phyloP scores from a whole-genome alignment of 2,329 filamentous ascomycete genomes.

The Penicillium polonicum region DNA sequence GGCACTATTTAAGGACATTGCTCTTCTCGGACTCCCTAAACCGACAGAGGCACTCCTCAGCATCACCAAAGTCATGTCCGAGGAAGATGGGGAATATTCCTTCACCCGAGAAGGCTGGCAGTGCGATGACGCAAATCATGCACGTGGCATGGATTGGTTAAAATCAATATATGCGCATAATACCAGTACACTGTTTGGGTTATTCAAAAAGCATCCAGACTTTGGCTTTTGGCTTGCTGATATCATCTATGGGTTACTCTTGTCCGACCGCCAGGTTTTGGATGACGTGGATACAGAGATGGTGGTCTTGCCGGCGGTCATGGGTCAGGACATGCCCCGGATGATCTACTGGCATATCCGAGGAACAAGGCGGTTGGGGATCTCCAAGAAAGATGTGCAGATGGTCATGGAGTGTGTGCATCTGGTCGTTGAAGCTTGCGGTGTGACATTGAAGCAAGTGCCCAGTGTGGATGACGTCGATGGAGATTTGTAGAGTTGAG shows the following conservation, averaged over 20 bases:
- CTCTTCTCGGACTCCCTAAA: slow-evolving; percentile 58
- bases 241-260: slow-evolving; percentile 60
- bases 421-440: slow-evolving; percentile 13
- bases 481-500: background rate
- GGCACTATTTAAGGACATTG: slow-evolving; percentile 55
- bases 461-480: slow-evolving; percentile 1
- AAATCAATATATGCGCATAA: slow-evolving; percentile 54
- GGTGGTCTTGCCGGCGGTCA: slow-evolving; percentile 39
- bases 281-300: slow-evolving; percentile 40
- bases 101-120: slow-evolving; percentile 56
- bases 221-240: slow-evolving; percentile 74
- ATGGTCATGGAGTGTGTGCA: slow-evolving; percentile 18
- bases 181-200: slow-evolving; percentile 20
- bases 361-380: slow-evolving; percentile 36
- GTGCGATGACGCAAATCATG: slow-evolving; percentile 52
- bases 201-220: slow-evolving; percentile 21
- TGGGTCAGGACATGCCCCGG: slow-evolving; percentile 37
- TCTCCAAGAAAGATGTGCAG: slow-evolving; percentile 38
- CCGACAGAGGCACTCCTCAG: slow-evolving; percentile 56
- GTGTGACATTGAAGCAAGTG: slow-evolving; percentile 9
- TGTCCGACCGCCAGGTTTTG: slow-evolving; percentile 38
- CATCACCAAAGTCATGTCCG: slow-evolving; percentile 49
- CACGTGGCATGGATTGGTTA: slow-evolving; percentile 54
- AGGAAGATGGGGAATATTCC: slow-evolving; percentile 55
- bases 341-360: slow-evolving; percentile 43